Evolutionary conservation across 495 filamentous ascomycete genomes (phyloP).

Genomic region (Bacidia gigantensis): DNA sequence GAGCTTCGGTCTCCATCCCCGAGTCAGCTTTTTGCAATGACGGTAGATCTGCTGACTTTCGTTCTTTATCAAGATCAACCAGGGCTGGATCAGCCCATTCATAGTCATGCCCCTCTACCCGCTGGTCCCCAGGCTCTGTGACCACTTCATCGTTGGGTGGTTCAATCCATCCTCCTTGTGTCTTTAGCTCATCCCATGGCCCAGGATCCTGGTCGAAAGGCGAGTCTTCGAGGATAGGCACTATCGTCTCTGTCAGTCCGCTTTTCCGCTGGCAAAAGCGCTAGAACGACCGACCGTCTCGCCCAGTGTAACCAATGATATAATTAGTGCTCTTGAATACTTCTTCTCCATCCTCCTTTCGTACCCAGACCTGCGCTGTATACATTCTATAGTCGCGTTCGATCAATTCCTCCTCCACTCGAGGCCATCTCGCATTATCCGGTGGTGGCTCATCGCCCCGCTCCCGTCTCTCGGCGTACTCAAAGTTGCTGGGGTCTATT

Average conservation of each 20-base stretch:
- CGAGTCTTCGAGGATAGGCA: not conserved
- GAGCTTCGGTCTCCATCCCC: not conserved
- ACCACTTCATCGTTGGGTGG: not conserved
- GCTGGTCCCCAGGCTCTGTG: not conserved
- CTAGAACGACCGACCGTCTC: not conserved
- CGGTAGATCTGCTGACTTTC: not conserved
- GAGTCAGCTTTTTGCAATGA: not conserved
- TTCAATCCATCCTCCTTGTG: not conserved
- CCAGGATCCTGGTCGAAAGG: not conserved
- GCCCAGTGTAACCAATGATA: not conserved
- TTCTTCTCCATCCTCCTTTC: not conserved
- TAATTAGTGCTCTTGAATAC: not conserved
- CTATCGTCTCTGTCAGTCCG: not conserved
- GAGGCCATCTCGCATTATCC: not conserved
- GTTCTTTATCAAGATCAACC: not conserved
- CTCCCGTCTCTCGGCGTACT: not conserved
- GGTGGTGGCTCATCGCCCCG: not conserved
- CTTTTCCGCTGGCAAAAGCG: not conserved
- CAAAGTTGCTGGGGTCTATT: not conserved
- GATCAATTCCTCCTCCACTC: not conserved
- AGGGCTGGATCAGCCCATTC: not conserved
- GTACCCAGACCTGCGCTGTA: not conserved
- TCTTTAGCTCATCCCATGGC: conserved; percentile 3
- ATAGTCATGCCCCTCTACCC: not conserved
- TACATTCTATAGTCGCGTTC: not conserved